These are phyloP conservation scores for Hemileccinum rubropunctum DNA, from an alignment of 768 basidiomycete species.

Conservation along the genomic window DNA sequence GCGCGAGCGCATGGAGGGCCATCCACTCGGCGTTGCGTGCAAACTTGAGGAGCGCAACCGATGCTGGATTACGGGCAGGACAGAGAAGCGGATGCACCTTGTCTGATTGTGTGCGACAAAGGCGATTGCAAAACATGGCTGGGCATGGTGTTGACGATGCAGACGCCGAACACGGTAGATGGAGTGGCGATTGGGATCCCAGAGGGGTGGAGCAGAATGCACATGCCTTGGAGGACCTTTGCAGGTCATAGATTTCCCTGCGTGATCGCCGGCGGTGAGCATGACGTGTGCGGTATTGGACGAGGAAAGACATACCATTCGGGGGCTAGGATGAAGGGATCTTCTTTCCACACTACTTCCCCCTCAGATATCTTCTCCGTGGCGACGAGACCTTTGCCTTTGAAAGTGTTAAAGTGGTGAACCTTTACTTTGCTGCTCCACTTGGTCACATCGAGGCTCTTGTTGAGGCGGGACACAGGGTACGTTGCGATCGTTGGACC, in stretches of 20 bases:
- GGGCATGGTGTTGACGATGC: conserved; percentile 46
- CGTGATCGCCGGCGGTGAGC: conserved; percentile 1
- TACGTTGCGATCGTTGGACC: conserved; percentile 32
- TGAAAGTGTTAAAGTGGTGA: conserved; percentile 61
- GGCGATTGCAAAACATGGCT: conserved; percentile 74
- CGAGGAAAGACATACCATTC: conserved; percentile 55
- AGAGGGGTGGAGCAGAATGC: conserved; percentile 71
- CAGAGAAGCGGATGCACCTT: conserved; percentile 72
- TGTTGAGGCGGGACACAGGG: conserved; percentile 64
- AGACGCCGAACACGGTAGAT: conserved; percentile 52
- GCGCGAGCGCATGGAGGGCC: conserved; percentile 65
- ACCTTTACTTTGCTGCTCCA: conserved; percentile 68
- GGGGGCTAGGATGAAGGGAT: conserved; percentile 78
- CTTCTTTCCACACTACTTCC: conserved; percentile 82
- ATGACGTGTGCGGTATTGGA: not conserved
- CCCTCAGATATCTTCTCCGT: conserved; percentile 62
- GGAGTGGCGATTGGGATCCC: conserved; percentile 39
- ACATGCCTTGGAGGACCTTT: conserved; percentile 60
- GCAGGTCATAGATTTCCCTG: conserved; percentile 79
- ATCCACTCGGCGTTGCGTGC: conserved; percentile 66
- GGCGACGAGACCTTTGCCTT: conserved; percentile 84
- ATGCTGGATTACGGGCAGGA: conserved; percentile 69
- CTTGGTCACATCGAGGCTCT: conserved; percentile 55
- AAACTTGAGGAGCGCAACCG: conserved; percentile 55
- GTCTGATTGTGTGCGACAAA: conserved; percentile 67